Conservation (phyloP, 257 asterid species). For the Solanum paucissectum region DNA sequence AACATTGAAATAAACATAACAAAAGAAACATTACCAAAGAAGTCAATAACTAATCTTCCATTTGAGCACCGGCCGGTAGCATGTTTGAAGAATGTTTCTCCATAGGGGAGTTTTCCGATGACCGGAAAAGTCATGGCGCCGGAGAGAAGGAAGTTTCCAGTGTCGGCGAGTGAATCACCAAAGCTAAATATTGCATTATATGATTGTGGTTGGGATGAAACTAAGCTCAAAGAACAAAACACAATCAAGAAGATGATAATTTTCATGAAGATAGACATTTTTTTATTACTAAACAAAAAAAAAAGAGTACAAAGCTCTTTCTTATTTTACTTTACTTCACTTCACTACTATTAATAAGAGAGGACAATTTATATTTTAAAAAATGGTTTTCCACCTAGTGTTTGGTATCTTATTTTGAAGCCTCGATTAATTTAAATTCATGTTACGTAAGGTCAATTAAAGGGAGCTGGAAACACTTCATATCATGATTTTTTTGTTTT, state of each 20-base stretch:
- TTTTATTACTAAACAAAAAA: neutral
- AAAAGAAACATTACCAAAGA: constrained; percentile 25
- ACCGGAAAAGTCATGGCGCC: constrained; percentile 57
- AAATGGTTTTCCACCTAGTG: neutral
- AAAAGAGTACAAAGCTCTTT: neutral
- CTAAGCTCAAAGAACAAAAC: neutral
- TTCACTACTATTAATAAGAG: neutral
- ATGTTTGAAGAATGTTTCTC: constrained; percentile 50
- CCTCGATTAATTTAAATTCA: neutral
- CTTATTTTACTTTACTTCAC: neutral
- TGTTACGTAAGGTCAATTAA: neutral
- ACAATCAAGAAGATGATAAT: constrained; percentile 5
- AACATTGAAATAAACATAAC: neutral
- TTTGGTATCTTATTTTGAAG: neutral
- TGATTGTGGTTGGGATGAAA: constrained; percentile 11
- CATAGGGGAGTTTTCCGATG: constrained; percentile 54
- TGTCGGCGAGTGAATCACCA: constrained; percentile 73
- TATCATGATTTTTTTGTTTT: too few relatives aligned
- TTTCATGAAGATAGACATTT: constrained; percentile 7
- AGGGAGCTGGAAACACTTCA: neutral
- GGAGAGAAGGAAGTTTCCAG: constrained; percentile 66
- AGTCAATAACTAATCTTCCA: constrained; percentile 54
- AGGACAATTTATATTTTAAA: neutral
- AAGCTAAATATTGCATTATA: constrained; percentile 70
- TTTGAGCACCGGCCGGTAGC: constrained; percentile 59